Base-by-base conservation (phyloP, 1,139 yeast genomes). In the Magnusiomyces fungicola region DNA sequence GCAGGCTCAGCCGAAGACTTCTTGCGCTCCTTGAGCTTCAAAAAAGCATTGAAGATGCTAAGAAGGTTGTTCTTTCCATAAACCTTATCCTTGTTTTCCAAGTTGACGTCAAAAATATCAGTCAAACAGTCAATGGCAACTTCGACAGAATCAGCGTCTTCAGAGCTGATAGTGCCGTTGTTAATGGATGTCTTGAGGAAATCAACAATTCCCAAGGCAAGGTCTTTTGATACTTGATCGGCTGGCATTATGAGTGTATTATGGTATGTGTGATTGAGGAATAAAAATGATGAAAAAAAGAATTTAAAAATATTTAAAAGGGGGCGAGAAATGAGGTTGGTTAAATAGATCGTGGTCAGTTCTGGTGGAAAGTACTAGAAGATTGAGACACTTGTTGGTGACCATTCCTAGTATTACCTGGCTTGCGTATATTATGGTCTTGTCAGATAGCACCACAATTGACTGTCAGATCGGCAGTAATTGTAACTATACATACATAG, bases 121-220 rank as follows among this genome's bases (percentile, higher is more conserved):
- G 88, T 79, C 53, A 92, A 79, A 71, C 97, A 88, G 63, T 87
- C 96, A 61, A 89, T 78, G 57, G 97, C 97, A 47, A 92, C 95
- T 57, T 90, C 97, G 62, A 92, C 75, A n/a, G 97, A 87, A 59
- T 92, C 98, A 53, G 76, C 76, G 62, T 82, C 87, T 58, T 90
- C 97, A 56, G 82, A 85, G 38, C 83, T 71, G 47, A 90, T 77
- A 45, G 78, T 75, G 49, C 87, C 86, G 56, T 78, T 74, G 43
- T 75, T 64, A 32, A 85, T 78, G 7, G 88, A 72, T 23, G 71
- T 63, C 60, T 78, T 76, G 59, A 92, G 76, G 65, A 83, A 90
- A 56, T 80, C 79, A 47, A 89, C 80, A 55, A 92, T 80, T 49
- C 87, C 79, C 50, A 81, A 72, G 1, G 95, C 94, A 50, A 86